Evolutionary conservation across 2,329 filamentous ascomycete genomes (phyloP).

Genomic region (Cordyceps pruinosa): DNA sequence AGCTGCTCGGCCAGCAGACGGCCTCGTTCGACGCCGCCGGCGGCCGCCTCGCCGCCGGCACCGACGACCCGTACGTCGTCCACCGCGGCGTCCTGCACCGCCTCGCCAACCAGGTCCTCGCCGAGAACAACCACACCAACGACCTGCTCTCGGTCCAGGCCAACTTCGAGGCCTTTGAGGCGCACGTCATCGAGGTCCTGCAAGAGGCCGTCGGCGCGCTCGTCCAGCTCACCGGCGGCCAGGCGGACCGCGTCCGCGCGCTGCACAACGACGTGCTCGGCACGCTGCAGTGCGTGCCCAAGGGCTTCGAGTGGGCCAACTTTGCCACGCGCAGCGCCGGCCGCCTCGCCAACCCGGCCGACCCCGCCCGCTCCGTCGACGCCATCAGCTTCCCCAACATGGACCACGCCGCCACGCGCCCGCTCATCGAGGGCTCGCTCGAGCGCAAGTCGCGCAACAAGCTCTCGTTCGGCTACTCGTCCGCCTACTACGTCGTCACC

Average conservation of each 20-base stretch:
- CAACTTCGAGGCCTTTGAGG: constrained; percentile 81
- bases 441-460: constrained; percentile 89
- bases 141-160: constrained; percentile 88
- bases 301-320: constrained; percentile 85
- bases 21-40: constrained; percentile 71
- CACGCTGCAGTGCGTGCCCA: constrained; percentile 67
- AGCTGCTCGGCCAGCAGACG: constrained; percentile 81
- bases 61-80: constrained; percentile 83
- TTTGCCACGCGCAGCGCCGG: constrained; percentile 68
- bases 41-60: constrained; percentile 56
- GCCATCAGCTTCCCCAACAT: constrained; percentile 83
- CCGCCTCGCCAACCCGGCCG: constrained; percentile 70
- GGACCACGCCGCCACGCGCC: constrained; percentile 68
- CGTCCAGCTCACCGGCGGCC: constrained; percentile 69
- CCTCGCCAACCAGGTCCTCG: constrained; percentile 81
- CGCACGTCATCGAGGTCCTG: constrained; percentile 73
- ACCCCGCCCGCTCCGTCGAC: constrained; percentile 65
- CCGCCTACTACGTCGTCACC: constrained; percentile 85
- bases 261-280: constrained; percentile 80
- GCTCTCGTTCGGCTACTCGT: constrained; percentile 66
- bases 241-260: constrained; percentile 72
- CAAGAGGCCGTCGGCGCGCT: constrained; percentile 80
- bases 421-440: constrained; percentile 79
- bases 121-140: constrained; percentile 94
- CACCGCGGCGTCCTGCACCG: constrained; percentile 75